Evolutionary conservation across 305 asterid species (phyloP).

Genomic region (Rubia peregrina): DNA sequence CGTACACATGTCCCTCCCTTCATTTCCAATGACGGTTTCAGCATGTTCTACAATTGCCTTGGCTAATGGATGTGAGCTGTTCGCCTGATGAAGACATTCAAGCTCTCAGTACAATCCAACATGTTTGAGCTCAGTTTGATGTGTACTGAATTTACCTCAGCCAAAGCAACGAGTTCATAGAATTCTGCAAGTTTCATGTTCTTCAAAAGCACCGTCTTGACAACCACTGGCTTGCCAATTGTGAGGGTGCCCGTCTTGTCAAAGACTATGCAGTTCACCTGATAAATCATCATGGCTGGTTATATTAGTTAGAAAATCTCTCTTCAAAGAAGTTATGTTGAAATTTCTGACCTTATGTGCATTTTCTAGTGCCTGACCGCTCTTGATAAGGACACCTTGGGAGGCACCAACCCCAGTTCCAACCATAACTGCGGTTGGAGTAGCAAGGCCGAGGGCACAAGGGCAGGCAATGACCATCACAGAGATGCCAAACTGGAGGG

Average conservation of each 20-base stretch:
- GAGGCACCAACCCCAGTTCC: conserved; percentile 86
- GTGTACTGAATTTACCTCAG: conserved; percentile 42
- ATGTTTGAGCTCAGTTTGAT: background rate
- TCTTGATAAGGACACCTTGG: conserved; percentile 79
- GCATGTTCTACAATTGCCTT: conserved; percentile 58
- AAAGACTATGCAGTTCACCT: conserved; percentile 69
- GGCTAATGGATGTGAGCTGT: conserved; percentile 78
- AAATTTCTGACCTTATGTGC: conserved; percentile 53
- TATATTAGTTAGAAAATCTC: background rate
- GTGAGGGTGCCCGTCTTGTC: conserved; percentile 92
- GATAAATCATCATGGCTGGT: conserved; percentile 6
- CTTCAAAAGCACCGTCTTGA: conserved; percentile 53
- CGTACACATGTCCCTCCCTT: conserved; percentile 14
- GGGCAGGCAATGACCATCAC: conserved; percentile 95
- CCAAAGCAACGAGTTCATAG: conserved; percentile 60
- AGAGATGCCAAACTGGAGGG: conserved; percentile 79
- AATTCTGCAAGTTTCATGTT: conserved; percentile 51
- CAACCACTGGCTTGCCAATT: conserved; percentile 70
- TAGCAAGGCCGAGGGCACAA: conserved; percentile 87
- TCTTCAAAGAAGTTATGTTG: background rate
- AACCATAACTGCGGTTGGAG: conserved; percentile 92
- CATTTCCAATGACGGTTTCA: conserved; percentile 33
- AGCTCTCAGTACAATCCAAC: background rate
- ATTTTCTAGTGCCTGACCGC: conserved; percentile 79
- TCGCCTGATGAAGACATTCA: conserved; percentile 32